Conservation (phyloP, 768 basidiomycete species). For the Cystobasidiopsis lactophilus region DNA sequence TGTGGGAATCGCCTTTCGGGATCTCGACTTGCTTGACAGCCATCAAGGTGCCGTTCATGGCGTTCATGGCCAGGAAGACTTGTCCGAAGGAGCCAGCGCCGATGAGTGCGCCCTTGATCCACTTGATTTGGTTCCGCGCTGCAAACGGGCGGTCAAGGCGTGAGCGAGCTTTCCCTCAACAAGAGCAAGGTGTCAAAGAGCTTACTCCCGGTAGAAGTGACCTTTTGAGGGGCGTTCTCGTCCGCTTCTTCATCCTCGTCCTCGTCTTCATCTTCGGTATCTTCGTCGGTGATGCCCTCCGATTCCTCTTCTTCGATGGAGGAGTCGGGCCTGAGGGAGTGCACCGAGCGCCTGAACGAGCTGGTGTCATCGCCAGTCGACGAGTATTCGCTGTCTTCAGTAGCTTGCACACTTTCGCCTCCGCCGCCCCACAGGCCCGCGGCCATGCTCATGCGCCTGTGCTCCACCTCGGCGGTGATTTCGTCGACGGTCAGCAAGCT, state of each 20-base stretch:
- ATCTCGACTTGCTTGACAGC: conserved; percentile 94
- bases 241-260: conserved; percentile 27
- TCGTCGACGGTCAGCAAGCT: conserved; percentile 77
- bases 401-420: neutral
- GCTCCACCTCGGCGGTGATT: conserved; percentile 84
- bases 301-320: conserved; percentile 57
- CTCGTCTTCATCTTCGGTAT: conserved; percentile 20
- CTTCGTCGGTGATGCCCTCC: conserved; percentile 32
- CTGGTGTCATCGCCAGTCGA: conserved; percentile 3
- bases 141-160: neutral
- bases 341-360: neutral
- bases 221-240: conserved; percentile 32
- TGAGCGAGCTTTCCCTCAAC: neutral
- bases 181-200: too few species aligned
- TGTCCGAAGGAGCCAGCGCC: conserved; percentile 83
- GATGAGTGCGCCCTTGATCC: conserved; percentile 93
- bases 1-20: conserved; percentile 40
- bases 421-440: conserved; percentile 28
- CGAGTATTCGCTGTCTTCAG: neutral
- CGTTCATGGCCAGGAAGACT: conserved; percentile 58
- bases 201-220: conserved; percentile 1
- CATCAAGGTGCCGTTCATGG: conserved; percentile 91
- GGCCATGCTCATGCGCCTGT: conserved; percentile 31
- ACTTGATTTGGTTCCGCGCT: conserved; percentile 49
- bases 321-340: conserved; percentile 22